Evolutionary conservation across 768 basidiomycete genomes (phyloP).

Genomic region (Fibroporia radiculosa): DNA sequence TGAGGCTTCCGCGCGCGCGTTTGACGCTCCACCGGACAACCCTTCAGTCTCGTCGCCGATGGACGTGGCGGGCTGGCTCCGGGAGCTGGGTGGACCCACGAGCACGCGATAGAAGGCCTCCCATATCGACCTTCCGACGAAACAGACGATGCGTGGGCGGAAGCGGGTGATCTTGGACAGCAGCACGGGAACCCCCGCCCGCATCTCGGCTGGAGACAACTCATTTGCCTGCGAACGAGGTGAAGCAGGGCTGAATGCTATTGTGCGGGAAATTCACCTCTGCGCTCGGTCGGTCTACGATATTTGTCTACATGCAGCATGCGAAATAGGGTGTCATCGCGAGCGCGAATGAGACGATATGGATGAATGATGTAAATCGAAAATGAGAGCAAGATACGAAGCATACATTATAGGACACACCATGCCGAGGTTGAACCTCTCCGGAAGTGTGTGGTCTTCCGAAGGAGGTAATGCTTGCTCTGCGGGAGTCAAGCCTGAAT

Average conservation of each 20-base stretch:
- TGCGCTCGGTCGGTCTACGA: constrained; percentile 61
- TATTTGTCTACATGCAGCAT: constrained; percentile 51
- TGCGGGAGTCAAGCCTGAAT: neutral
- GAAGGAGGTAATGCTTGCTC: constrained; percentile 55
- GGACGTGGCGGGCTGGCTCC: no score
- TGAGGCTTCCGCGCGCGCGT: no score
- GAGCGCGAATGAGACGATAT: neutral
- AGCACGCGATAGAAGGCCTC: constrained; percentile 22
- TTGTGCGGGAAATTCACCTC: constrained; percentile 31
- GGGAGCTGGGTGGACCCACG: neutral
- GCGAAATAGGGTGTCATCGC: neutral
- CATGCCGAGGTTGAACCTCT: constrained; percentile 53
- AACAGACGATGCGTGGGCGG: constrained; percentile 64
- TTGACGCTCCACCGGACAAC: no score
- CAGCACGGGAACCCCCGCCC: constrained; percentile 45
- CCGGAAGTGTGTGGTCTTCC: constrained; percentile 56
- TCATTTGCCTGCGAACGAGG: constrained; percentile 36
- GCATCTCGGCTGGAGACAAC: constrained; percentile 44
- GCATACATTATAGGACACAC: constrained; percentile 27
- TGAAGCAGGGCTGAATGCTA: neutral
- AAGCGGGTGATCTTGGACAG: constrained; percentile 49
- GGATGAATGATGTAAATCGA: neutral
- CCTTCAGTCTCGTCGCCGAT: neutral
- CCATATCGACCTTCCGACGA: constrained; percentile 73
- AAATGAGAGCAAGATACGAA: no score